Evolutionary conservation across 768 basidiomycete species (phyloP).

Genomic region (Mycena metata): DNA sequence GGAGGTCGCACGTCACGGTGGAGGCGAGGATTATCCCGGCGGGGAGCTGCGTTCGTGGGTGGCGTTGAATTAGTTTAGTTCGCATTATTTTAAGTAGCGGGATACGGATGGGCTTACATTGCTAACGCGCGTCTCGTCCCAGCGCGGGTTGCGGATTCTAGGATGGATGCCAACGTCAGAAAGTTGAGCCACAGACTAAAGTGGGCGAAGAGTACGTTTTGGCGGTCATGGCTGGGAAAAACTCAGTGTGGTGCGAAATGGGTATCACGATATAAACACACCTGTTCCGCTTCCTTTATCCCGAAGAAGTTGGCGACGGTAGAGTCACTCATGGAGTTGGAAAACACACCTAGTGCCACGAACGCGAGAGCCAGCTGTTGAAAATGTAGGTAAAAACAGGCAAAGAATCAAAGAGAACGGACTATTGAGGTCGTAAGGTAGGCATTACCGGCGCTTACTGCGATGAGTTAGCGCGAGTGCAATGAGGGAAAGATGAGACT

Average conservation of each 20-base stretch:
- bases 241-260: not conserved
- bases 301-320: not conserved
- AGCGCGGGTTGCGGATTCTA: slow-evolving; percentile 48
- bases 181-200: not conserved
- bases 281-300: slow-evolving; percentile 28
- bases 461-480: not conserved
- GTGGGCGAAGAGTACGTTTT: slow-evolving; percentile 43
- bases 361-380: slow-evolving; percentile 28
- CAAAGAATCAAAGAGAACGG: not conserved
- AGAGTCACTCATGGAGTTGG: not conserved
- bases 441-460: slow-evolving; percentile 50
- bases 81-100: not conserved
- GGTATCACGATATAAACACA: slow-evolving; percentile 7
- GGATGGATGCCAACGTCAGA: not conserved
- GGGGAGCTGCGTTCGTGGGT: slow-evolving; percentile 40
- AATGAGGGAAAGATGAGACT: slow-evolving; percentile 21
- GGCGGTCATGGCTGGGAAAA: slow-evolving; percentile 46
- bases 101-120: slow-evolving; percentile 42
- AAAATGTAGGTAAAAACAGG: not conserved
- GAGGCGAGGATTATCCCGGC: slow-evolving; percentile 50
- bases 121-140: slow-evolving; percentile 49
- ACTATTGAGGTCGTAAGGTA: slow-evolving; percentile 49
- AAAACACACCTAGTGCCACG: slow-evolving; percentile 25
- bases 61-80: slow-evolving; percentile 7
- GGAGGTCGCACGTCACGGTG: slow-evolving; percentile 49